phyloP scores from a whole-genome alignment of 2,329 filamentous ascomycete species.

The Penicillium oxalicum region DNA sequence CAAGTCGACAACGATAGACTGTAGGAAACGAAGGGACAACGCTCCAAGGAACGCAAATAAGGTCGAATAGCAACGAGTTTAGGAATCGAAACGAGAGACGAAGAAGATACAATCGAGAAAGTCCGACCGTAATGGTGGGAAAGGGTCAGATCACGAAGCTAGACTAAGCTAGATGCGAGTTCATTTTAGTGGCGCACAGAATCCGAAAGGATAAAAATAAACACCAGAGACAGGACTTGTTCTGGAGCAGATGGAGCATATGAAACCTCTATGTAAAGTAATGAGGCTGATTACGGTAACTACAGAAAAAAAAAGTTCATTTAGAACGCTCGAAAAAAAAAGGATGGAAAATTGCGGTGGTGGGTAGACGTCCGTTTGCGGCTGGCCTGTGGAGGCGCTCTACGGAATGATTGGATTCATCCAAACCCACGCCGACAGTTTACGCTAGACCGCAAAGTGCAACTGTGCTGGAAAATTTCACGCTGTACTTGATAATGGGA shows the following conservation, averaged over 20 bases:
- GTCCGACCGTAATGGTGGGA: constrained; percentile 1
- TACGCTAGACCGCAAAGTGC: constrained; percentile 1
- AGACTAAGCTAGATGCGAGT: background rate
- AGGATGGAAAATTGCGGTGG: background rate
- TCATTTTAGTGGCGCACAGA: constrained; percentile 1
- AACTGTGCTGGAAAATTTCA: background rate
- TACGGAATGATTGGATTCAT: background rate
- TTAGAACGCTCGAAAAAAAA: no score
- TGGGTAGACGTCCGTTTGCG: background rate
- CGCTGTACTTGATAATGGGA: no score
- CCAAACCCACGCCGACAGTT: background rate
- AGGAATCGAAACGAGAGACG: constrained; percentile 1
- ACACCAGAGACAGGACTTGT: background rate
- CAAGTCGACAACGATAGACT: constrained; percentile 4
- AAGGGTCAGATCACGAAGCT: constrained; percentile 2
- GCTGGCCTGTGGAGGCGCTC: constrained; percentile 1
- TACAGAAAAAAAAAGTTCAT: no score
- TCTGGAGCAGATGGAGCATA: constrained; percentile 3
- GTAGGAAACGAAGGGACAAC: constrained; percentile 10
- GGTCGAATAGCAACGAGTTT: background rate
- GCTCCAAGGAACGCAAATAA: constrained; percentile 2
- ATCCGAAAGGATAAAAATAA: constrained; percentile 5
- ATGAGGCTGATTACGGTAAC: constrained; percentile 3
- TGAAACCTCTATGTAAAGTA: constrained; percentile 1
- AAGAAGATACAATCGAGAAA: constrained; percentile 1